A percentile compares a stretch with the other conserved stretches of the same genome.
phyloP scores from a whole-genome alignment of 1,284 basidiomycete species.

The Tremellales sp. region DNA sequence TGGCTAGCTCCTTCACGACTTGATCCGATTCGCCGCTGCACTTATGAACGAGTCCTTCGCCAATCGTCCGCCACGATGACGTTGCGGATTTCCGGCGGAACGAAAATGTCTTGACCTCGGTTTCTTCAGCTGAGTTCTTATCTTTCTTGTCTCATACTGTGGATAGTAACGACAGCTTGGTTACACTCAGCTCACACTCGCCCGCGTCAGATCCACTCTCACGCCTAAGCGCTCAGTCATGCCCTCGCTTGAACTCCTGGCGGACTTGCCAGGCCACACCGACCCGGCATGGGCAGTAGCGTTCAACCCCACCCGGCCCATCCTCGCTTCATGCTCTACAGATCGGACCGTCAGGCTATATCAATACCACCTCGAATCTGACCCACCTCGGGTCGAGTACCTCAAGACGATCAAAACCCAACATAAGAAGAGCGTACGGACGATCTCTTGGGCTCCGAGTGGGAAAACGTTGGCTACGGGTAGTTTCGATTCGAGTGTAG shows the following conservation, averaged over 20 bases:
- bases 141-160: too few species aligned
- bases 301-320: constrained; percentile 80
- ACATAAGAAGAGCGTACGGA: constrained; percentile 86
- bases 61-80: too few species aligned
- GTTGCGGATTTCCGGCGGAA: too few species aligned
- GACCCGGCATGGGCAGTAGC: constrained; percentile 84
- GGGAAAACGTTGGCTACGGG: constrained; percentile 87
- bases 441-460: constrained; percentile 83
- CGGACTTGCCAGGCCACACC: constrained; percentile 60
- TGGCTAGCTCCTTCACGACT: too few species aligned
- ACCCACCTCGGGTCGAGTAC: constrained; percentile 53
- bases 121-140: too few species aligned
- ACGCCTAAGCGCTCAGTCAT: constrained; percentile 19
- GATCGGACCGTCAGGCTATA: constrained; percentile 90
- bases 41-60: too few species aligned
- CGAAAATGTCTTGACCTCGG: too few species aligned
- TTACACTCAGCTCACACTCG: too few species aligned
- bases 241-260: constrained; percentile 38
- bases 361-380: constrained; percentile 55
- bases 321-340: constrained; percentile 88
- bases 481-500: constrained; percentile 91
- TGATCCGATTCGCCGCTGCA: too few species aligned
- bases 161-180: too few species aligned
- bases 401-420: constrained; percentile 69
- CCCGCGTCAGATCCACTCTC: too few species aligned